phyloP scores from a whole-genome alignment of 192 early-diverging fungal species.

The Mortierella hygrophila region DNA sequence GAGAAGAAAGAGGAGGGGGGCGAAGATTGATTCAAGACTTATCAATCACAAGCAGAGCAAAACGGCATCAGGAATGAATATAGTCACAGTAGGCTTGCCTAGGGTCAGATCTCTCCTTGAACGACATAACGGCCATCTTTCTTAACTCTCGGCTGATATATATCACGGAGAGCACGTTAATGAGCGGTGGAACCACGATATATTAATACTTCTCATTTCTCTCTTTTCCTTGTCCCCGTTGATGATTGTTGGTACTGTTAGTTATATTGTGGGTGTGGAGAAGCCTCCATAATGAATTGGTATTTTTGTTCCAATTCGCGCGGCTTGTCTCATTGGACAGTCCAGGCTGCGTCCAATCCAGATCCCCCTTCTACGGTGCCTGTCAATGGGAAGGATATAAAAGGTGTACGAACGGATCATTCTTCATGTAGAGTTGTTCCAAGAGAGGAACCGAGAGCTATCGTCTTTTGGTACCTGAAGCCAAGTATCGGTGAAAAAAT shows the following conservation, averaged over 20 bases:
- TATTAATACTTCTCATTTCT: neutral
- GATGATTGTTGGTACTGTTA: too few species aligned
- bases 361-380: too few species aligned
- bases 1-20: too few species aligned
- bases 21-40: neutral
- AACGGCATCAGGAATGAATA: too few species aligned
- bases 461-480: neutral
- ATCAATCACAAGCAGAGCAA: too few species aligned
- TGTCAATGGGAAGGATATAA: too few species aligned
- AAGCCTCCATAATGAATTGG: too few species aligned
- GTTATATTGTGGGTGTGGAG: too few species aligned
- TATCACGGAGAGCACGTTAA: neutral
- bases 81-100: neutral
- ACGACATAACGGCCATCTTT: constrained; percentile 1
- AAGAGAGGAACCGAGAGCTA: neutral
- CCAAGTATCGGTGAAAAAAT: constrained; percentile 5
- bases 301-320: too few species aligned
- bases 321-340: too few species aligned
- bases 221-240: neutral
- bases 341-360: too few species aligned
- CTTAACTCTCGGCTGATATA: neutral
- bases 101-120: neutral
- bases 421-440: neutral
- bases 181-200: neutral
- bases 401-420: too few species aligned